A percentile compares a stretch with the other conserved stretches of the same genome.
Conservation (phyloP, 164 flowering plant genomes). For the Platanus orientalis region DNA sequence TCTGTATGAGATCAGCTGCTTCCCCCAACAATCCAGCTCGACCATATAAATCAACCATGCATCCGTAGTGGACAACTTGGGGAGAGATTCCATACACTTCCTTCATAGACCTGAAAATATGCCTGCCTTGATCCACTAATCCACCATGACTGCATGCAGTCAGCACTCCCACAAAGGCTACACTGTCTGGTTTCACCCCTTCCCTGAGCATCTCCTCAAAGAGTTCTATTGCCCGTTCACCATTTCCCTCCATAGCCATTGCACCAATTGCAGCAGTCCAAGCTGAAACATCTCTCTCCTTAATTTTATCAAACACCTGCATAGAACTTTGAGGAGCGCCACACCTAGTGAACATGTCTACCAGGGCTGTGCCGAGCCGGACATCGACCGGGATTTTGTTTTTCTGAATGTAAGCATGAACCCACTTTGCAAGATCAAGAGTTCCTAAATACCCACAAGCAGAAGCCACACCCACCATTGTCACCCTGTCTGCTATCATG, state of each 20-base stretch:
- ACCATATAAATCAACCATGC: no score
- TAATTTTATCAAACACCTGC: constrained; percentile 33
- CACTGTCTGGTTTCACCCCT: constrained; percentile 43
- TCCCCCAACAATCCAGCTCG: constrained; percentile 45
- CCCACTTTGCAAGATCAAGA: constrained; percentile 47
- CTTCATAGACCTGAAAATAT: constrained; percentile 35
- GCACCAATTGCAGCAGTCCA: constrained; percentile 59
- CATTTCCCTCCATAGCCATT: constrained; percentile 49
- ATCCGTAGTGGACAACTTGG: constrained; percentile 43
- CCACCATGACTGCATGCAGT: constrained; percentile 60
- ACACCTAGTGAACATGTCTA: constrained; percentile 65
- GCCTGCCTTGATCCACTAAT: constrained; percentile 38
- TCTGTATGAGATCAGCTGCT: constrained; percentile 37
- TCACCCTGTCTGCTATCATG: constrained; percentile 32
- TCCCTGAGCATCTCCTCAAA: constrained; percentile 39
- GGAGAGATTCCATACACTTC: constrained; percentile 30
- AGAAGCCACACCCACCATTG: constrained; percentile 41
- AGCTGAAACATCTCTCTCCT: constrained; percentile 42
- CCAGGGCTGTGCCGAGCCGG: constrained; percentile 40
- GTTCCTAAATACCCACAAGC: constrained; percentile 51
- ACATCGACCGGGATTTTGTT: constrained; percentile 32
- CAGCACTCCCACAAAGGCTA: constrained; percentile 38
- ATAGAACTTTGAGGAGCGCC: constrained; percentile 43
- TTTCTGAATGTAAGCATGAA: constrained; percentile 27
- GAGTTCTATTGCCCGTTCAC: constrained; percentile 34